Conservation (phyloP, 345 rosid genomes). For the Populus nigra region DNA sequence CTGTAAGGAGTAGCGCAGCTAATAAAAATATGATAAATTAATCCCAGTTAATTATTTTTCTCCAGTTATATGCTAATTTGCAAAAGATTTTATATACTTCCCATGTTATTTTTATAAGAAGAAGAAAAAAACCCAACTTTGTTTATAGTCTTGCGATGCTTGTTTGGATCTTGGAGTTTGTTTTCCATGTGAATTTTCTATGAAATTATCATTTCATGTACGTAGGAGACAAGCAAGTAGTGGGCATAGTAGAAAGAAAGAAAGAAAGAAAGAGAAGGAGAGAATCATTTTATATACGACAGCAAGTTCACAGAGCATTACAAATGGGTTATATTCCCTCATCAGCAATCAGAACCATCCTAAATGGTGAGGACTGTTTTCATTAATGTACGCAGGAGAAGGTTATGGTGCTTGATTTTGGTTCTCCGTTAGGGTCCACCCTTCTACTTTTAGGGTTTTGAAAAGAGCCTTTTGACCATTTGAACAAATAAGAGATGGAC, state of each 20-base stretch:
- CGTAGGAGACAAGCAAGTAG: background rate
- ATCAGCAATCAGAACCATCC: background rate
- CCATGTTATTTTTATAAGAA: no score
- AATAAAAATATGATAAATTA: no score
- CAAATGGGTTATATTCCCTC: conserved; percentile 9
- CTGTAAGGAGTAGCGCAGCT: no score
- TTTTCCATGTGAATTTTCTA: background rate
- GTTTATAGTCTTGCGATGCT: no score
- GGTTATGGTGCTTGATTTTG: conserved; percentile 10
- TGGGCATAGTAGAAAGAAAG: no score
- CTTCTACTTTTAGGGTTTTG: background rate
- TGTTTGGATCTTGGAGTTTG: background rate
- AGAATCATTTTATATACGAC: no score
- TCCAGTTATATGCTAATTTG: no score
- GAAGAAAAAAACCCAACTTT: no score
- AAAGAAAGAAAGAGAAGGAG: no score
- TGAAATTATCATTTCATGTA: no score
- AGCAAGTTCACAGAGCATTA: background rate
- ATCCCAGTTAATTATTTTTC: no score
- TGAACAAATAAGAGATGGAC: background rate
- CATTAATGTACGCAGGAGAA: background rate
- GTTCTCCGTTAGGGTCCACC: background rate
- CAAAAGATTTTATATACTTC: no score
- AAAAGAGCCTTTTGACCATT: conserved; percentile 7
- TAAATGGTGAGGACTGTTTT: background rate